phyloP scores from a whole-genome alignment of 495 filamentous ascomycete species.

The Neurospora sp. region DNA sequence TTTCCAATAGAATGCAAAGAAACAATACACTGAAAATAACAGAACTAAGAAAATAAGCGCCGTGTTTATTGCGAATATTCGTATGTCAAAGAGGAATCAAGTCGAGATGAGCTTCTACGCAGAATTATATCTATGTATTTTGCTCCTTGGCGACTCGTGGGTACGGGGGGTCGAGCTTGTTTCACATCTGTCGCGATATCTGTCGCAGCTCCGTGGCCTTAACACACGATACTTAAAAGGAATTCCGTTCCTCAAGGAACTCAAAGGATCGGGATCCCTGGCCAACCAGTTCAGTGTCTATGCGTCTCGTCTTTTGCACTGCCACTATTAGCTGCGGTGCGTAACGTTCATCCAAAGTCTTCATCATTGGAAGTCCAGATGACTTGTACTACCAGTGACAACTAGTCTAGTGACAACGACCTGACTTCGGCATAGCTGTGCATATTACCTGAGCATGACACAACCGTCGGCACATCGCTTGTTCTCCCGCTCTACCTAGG shows the following conservation, averaged over 20 bases:
- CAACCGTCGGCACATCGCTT: neutral
- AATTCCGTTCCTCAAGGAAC: neutral
- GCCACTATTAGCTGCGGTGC: neutral
- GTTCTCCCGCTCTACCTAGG: neutral
- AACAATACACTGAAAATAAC: neutral
- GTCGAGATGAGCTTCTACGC: too few species aligned
- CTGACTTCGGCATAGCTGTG: neutral
- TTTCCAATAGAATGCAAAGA: neutral
- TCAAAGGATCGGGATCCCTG: neutral
- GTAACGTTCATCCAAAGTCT: neutral
- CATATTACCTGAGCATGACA: neutral
- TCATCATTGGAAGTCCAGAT: neutral
- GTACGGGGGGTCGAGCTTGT: neutral
- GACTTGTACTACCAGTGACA: neutral
- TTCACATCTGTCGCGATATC: neutral
- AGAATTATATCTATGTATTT: neutral
- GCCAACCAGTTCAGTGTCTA: neutral
- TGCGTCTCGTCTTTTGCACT: neutral
- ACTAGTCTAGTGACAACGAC: neutral
- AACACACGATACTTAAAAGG: neutral
- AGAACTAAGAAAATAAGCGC: neutral
- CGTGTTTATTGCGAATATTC: neutral
- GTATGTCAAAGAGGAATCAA: neutral
- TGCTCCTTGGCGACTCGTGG: neutral
- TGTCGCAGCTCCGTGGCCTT: neutral